Evolutionary conservation across 352 stramenopile genomes (phyloP), one percentile per base, ranked within the genome.

Genomic region (Thalassiosira pacifica): DNA sequence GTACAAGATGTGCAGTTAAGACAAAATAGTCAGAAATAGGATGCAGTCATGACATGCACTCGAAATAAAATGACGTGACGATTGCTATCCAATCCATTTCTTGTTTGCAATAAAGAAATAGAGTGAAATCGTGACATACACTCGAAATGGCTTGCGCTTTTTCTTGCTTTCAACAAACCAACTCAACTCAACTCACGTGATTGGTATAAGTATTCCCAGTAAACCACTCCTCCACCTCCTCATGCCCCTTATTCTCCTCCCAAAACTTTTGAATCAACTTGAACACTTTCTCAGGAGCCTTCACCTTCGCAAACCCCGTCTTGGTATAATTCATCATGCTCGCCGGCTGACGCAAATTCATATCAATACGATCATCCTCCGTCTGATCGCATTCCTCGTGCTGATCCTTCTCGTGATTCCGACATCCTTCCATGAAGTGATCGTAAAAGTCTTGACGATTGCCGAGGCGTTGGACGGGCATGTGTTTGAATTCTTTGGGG

Each of bases 201-300:
- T 89, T 89, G 32, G 73, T 81, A 69, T 95, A 96, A 0, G 91
- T 96, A 79, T 96, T 96, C 37, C 91, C 92, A 27, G 34, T 26
- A 61, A 87, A 65, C 93, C 93, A 96, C 31, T 93, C 86, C 42
- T 96, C 93, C 29, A 87, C 13, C 29, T 79, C 73, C 77, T 88
- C 61, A 26, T 88, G 86, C 13, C 89, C 76, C n/a, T 88, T 82
- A 83, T 94, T 93, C n/a, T 76, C 72, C 18, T 92, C 83, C 91
- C 91, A 94, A 76, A 93, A 94, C 31, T 90, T 65, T 42, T 90
- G 78, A n/a, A 94, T 77, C 13, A 90, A 18, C 19, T 88, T 75
- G 34, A 69, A 92, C 0, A 94, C 67, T 68, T 82, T 57, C n/a
- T 69, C 26, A 11, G 91, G 91, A 11, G 87, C 72, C n/a, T 70